These are phyloP conservation scores for Warburgia ugandensis DNA, from an alignment of 164 flowering plant genomes.

Conservation along the genomic window DNA sequence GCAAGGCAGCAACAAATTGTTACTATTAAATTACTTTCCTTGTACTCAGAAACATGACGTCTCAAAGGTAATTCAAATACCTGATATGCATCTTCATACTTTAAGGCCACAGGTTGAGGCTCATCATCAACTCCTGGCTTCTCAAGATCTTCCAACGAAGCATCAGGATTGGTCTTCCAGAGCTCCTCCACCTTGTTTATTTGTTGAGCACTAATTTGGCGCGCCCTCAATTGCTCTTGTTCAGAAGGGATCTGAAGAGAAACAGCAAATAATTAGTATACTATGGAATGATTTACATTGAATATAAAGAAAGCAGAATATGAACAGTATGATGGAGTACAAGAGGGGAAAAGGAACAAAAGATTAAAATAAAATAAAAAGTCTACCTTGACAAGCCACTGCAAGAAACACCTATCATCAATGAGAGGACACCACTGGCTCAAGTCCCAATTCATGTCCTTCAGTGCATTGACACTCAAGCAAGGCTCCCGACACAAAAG, in stretches of 20 bases:
- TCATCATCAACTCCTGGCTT: constrained; percentile 99
- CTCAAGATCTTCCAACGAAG: constrained; percentile 94
- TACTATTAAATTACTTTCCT: no score
- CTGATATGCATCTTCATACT: constrained; percentile 99
- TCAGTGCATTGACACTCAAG: constrained; percentile 84
- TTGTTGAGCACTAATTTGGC: constrained; percentile 98
- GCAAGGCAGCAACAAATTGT: no score
- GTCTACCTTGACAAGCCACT: constrained; percentile 94
- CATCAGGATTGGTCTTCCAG: constrained; percentile 99
- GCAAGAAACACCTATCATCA: constrained; percentile 97
- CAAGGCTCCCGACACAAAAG: constrained; percentile 98
- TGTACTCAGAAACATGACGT: not conserved
- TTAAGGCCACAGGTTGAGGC: constrained; percentile 89
- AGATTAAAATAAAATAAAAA: constrained; percentile 2
- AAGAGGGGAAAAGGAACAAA: no score
- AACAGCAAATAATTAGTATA: no score
- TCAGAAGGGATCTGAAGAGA: constrained; percentile 99
- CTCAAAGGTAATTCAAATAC: constrained; percentile 23
- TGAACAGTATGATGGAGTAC: no score
- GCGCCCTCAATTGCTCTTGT: constrained; percentile 96
- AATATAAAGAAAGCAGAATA: no score
- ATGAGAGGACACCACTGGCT: constrained; percentile 99
- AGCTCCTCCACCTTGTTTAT: constrained; percentile 97
- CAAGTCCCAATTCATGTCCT: constrained; percentile 99
- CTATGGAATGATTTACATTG: no score